Evolutionary conservation across 139 green algal species (phyloP), one percentile per base, ranked within the genome.

Genomic region (Chlorella sp.): DNA sequence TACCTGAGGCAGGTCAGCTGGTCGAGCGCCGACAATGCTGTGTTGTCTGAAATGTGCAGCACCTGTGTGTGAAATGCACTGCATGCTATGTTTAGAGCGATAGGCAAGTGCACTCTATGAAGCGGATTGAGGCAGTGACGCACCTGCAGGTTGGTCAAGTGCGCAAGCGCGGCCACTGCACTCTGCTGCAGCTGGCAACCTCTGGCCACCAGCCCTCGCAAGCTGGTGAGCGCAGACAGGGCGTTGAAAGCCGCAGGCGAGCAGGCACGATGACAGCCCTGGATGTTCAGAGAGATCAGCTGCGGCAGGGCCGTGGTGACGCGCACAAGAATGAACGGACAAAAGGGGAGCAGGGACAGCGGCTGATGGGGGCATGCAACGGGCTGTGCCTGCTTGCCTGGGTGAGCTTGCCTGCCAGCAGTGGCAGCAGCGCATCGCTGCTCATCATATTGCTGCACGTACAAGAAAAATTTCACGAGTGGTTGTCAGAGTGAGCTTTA

Each of bases 371-470:
- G 23, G 6, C 21, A 20, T 32, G 28, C 63, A 21, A 7, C 63
- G 38, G 17, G 63, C 63, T 70, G 63, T 36, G 63, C 12, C 13
- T 28, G 30, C 70, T 16, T 28, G 56, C 70, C 70, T 62, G 70
- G 3, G 70, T 34, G 26, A 81, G 55, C 20, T 7, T 15, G 6
- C 55, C 32, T 3, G 51, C 74, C 17, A 81, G 0, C 55, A 81
- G 32, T 11, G 74, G 74, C 32, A 81, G 51, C 74, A 81, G 55
- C 7, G 36, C 44, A 32, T 68, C 51, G 4, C 55, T 38, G 55
- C 74, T 69, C 74, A 81, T 81, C 0, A 3, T 9, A 34, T 81
- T 81, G 55, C 74, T 81, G 47, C 73, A 44, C 25, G n/a, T n/a
- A 2, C 38, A 20, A 51, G 44, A 9, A 9, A 16, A 9, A 51